These are phyloP conservation scores for Wallacemonas sp. DNA, from an alignment of 208 protist species.

Conservation along the genomic window DNA sequence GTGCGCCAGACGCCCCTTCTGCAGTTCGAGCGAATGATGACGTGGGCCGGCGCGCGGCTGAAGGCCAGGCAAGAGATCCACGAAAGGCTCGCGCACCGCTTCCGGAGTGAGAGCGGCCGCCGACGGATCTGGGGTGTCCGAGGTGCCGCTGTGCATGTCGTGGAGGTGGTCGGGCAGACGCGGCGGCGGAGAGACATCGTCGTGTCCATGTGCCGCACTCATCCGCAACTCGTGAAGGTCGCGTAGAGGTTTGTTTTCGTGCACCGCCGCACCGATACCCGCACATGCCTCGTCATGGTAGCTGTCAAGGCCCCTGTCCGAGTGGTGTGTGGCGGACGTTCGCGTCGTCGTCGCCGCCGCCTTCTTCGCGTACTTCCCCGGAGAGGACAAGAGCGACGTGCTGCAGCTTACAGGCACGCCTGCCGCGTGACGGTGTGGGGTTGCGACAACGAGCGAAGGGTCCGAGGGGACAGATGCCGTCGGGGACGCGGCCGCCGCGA, in stretches of 20 bases:
- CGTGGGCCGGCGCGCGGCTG: not conserved
- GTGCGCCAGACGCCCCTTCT: not conserved
- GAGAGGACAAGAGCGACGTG: not conserved
- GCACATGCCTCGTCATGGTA: too few species aligned
- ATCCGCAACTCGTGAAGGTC: too few species aligned
- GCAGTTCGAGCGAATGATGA: constrained; percentile 5
- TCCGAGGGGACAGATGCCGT: too few species aligned
- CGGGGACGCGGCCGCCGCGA: not conserved
- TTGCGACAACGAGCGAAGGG: not conserved
- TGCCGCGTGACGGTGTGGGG: not conserved
- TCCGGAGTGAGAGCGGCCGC: not conserved
- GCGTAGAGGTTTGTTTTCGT: too few species aligned
- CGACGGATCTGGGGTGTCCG: not conserved
- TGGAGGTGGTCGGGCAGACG: not conserved
- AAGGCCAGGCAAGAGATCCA: constrained; percentile 7
- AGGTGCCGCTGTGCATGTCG: not conserved
- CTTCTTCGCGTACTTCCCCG: not conserved
- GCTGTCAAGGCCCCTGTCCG: too few species aligned
- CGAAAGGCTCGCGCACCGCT: constrained; percentile 4
- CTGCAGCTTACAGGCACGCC: not conserved
- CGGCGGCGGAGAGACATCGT: not conserved
- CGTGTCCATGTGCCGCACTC: too few species aligned
- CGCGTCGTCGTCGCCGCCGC: not conserved
- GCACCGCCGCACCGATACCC: too few species aligned
- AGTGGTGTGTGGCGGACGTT: too few species aligned